phyloP scores from a whole-genome alignment of 768 basidiomycete species.

The Lyophyllum decastes region DNA sequence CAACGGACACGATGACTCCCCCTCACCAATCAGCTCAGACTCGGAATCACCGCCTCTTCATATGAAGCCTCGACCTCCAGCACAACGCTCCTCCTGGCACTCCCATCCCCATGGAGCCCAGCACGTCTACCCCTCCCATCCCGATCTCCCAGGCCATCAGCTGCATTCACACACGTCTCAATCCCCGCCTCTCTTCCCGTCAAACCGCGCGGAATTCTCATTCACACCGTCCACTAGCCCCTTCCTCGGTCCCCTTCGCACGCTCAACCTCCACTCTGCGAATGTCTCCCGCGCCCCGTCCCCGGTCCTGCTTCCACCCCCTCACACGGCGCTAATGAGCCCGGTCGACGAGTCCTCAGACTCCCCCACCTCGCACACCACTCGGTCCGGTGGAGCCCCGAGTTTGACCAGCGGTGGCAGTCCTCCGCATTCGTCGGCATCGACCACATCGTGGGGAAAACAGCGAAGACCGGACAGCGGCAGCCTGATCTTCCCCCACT shows the following conservation, averaged over 20 bases:
- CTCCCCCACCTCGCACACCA: conserved; percentile 10
- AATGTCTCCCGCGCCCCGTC: conserved; percentile 73
- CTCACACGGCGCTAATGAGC: conserved; percentile 30
- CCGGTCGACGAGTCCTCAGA: conserved; percentile 16
- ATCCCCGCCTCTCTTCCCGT: conserved; percentile 33
- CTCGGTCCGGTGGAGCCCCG: neutral
- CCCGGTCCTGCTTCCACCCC: conserved; percentile 65
- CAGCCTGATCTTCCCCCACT: conserved; percentile 23
- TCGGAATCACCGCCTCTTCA: conserved; percentile 47
- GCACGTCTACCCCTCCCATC: conserved; percentile 24
- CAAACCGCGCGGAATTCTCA: conserved; percentile 33
- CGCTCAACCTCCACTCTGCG: conserved; percentile 73
- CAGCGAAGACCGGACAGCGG: neutral
- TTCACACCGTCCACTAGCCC: conserved; percentile 78
- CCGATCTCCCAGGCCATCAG: conserved; percentile 25
- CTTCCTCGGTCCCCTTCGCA: conserved; percentile 76
- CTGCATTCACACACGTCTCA: conserved; percentile 25
- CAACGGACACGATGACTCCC: conserved; percentile 55
- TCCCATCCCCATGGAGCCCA: conserved; percentile 20
- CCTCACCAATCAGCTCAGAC: conserved; percentile 72
- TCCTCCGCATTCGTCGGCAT: conserved; percentile 23
- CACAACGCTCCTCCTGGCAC: conserved; percentile 28
- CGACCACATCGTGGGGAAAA: conserved; percentile 5
- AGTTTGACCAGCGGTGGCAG: conserved; percentile 20
- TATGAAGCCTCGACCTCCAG: conserved; percentile 22